Conservation (phyloP, 805 yeast genomes). For the Helenozyma rhizophorensis region DNA sequence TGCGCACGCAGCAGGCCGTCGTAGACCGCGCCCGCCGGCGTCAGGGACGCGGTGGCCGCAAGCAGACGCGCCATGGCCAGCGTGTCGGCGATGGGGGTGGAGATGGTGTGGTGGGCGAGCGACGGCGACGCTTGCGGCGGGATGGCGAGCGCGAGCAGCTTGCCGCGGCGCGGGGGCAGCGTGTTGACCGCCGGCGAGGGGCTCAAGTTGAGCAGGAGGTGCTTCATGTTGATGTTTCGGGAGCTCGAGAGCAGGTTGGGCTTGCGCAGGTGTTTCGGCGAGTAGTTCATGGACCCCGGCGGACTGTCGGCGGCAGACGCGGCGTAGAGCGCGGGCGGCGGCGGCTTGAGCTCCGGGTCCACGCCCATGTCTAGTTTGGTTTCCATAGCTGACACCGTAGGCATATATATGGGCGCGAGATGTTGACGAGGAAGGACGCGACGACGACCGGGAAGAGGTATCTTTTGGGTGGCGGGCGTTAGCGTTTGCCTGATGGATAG, state of each 20-base stretch:
- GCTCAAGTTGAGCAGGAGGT: slow-evolving; percentile 28
- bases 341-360: slow-evolving; percentile 5
- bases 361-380: not conserved
- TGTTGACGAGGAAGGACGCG: too few relatives aligned
- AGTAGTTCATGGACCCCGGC: slow-evolving; percentile 27
- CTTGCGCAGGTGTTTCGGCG: slow-evolving; percentile 34
- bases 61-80: too few relatives aligned
- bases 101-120: not conserved
- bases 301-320: slow-evolving; percentile 3
- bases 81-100: slow-evolving; percentile 1
- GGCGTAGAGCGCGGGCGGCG: slow-evolving; percentile 5
- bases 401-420: not conserved
- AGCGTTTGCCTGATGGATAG: too few relatives aligned
- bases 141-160: slow-evolving; percentile 7
- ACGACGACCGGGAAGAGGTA: too few relatives aligned
- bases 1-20: too few relatives aligned
- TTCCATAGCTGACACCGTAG: not conserved
- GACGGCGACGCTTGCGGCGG: slow-evolving; percentile 4
- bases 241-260: slow-evolving; percentile 22
- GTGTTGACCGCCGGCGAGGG: slow-evolving; percentile 2
- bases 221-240: slow-evolving; percentile 35
- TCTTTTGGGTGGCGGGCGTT: too few relatives aligned
- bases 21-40: too few relatives aligned
- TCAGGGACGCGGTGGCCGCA: too few relatives aligned
- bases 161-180: slow-evolving; percentile 8